phyloP scores from a whole-genome alignment of 495 filamentous ascomycete species.

The Mycothermus thermophilus region DNA sequence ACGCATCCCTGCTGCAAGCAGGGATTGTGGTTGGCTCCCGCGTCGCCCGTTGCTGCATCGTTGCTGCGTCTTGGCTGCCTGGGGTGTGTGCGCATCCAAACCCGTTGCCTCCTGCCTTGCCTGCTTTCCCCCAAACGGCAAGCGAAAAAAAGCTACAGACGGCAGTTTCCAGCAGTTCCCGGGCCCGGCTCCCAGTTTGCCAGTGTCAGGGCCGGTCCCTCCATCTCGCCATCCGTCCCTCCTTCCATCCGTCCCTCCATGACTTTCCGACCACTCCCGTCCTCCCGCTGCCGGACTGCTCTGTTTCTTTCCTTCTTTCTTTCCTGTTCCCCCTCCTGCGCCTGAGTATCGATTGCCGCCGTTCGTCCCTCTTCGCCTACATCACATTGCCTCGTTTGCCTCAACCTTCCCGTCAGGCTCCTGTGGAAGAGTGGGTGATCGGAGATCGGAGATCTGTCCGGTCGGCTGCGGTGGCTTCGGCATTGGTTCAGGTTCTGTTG shows the following conservation, averaged over 20 bases:
- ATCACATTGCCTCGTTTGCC: too few relatives aligned
- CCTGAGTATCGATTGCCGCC: too few relatives aligned
- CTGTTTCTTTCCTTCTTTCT: too few relatives aligned
- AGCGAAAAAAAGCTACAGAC: conserved; percentile 25
- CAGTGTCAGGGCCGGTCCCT: conserved; percentile 11
- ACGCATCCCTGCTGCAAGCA: conserved; percentile 2
- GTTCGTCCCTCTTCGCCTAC: too few relatives aligned
- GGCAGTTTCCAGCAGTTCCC: conserved; percentile 4
- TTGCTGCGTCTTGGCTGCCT: conserved; percentile 9
- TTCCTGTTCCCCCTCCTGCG: too few relatives aligned
- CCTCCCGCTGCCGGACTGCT: too few relatives aligned
- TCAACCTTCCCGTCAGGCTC: too few relatives aligned
- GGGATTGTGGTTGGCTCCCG: conserved; percentile 3
- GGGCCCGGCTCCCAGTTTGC: conserved; percentile 7
- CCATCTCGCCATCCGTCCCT: conserved; percentile 8
- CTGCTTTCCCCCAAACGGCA: conserved; percentile 14
- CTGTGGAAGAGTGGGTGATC: too few relatives aligned
- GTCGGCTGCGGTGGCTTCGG: too few relatives aligned
- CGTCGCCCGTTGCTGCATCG: conserved; percentile 4
- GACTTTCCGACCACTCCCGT: neutral
- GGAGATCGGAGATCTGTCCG: too few relatives aligned
- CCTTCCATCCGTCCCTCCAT: conserved; percentile 1
- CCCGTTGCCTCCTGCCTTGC: conserved; percentile 13
- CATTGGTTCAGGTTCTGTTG: too few relatives aligned
- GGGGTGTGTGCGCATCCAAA: conserved; percentile 11